Percentiles rank a stretch among this genome's conserved stretches.
These are phyloP conservation scores for Fusarium sp. DNA, from an alignment of 2,329 filamentous ascomycete species.

Conservation along the genomic window DNA sequence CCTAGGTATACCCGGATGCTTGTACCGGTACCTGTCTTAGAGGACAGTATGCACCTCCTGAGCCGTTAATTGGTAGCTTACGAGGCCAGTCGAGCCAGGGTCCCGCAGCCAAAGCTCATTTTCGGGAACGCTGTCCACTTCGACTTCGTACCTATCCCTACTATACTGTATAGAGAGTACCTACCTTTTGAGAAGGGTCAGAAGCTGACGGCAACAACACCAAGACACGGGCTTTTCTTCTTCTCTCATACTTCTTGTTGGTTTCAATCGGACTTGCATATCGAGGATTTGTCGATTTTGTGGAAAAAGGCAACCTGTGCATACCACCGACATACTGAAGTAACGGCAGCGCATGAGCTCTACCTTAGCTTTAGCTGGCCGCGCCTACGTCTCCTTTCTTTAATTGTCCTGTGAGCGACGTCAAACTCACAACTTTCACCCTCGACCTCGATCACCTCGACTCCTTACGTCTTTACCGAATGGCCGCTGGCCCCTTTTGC, in stretches of 20 bases:
- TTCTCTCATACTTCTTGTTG: conserved; percentile 7
- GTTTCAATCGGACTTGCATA: not conserved
- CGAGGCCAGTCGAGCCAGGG: conserved; percentile 23
- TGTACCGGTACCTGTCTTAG: conserved; percentile 15
- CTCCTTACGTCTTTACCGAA: conserved; percentile 53
- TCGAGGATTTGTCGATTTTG: not conserved
- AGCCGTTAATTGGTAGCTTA: conserved; percentile 24
- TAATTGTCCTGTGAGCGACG: conserved; percentile 39
- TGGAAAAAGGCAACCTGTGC: not conserved
- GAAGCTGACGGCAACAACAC: conserved; percentile 32
- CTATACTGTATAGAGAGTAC: conserved; percentile 13
- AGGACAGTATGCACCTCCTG: conserved; percentile 12
- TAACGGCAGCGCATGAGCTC: conserved; percentile 27
- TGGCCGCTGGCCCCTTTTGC: conserved; percentile 59
- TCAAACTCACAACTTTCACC: conserved; percentile 31
- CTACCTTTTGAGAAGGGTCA: conserved; percentile 12
- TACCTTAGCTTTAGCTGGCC: conserved; percentile 26
- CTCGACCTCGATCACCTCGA: conserved; percentile 25
- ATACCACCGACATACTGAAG: conserved; percentile 7
- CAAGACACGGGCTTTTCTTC: conserved; percentile 24
- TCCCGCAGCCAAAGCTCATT: conserved; percentile 34
- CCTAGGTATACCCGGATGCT: not conserved
- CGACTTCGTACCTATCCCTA: conserved; percentile 28
- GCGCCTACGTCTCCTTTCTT: conserved; percentile 43
- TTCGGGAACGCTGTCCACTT: conserved; percentile 46